Evolutionary conservation across 768 basidiomycete genomes (phyloP).

Genomic region (Multifurca ochricompacta): DNA sequence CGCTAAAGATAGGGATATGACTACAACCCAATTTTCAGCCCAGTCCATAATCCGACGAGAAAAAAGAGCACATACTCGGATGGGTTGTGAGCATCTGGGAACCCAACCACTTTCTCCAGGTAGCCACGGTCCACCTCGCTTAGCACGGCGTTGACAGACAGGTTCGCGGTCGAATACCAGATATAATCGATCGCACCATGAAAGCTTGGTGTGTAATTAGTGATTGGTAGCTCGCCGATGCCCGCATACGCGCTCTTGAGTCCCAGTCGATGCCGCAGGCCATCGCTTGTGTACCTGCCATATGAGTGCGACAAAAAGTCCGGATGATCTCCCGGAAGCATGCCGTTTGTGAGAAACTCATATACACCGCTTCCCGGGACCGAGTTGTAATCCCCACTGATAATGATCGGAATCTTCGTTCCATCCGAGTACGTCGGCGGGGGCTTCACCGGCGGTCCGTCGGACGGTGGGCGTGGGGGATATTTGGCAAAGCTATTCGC

Average conservation of each 20-base stretch:
- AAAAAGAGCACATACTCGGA: conserved; percentile 62
- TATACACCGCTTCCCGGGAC: conserved; percentile 81
- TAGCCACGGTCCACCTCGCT: conserved; percentile 82
- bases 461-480: conserved; percentile 51
- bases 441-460: conserved; percentile 37
- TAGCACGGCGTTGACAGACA: conserved; percentile 76
- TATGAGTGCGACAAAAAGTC: conserved; percentile 93
- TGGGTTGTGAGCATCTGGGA: conserved; percentile 95
- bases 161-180: conserved; percentile 73
- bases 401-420: conserved; percentile 80
- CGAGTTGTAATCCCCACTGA: conserved; percentile 97
- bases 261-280: conserved; percentile 68
- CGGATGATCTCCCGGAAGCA: conserved; percentile 62
- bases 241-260: conserved; percentile 80
- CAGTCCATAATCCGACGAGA: conserved; percentile 13
- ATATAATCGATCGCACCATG: conserved; percentile 87
- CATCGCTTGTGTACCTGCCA: conserved; percentile 87
- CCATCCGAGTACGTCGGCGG: conserved; percentile 75
- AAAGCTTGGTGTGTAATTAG: conserved; percentile 87
- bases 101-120: conserved; percentile 86
- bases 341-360: conserved; percentile 77
- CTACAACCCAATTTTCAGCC: conserved; percentile 32
- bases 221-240: conserved; percentile 58
- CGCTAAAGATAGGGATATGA: conserved; percentile 62
- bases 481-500: conserved; percentile 77